Percentiles rank a stretch among this genome's conserved stretches.
Conservation (phyloP, 2,329 filamentous ascomycete genomes). For the Fusarium austroafricanum region DNA sequence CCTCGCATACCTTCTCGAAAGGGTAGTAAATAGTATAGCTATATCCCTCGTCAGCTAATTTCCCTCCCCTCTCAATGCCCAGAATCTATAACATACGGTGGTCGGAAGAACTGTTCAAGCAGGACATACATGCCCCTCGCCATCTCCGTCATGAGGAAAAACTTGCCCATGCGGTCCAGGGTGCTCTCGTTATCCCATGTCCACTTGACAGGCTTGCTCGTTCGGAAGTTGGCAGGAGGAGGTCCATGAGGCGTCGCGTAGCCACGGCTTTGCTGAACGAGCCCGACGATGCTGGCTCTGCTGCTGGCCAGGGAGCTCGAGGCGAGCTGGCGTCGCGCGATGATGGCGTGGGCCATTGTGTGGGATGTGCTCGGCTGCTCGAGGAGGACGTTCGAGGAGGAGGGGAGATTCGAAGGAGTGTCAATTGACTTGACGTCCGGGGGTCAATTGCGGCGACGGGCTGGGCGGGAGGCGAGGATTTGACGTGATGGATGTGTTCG, state of each 20-base stretch:
- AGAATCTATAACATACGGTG: constrained; percentile 77
- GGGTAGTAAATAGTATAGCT: constrained; percentile 99
- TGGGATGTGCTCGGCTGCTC: constrained; percentile 13
- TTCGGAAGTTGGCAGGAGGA: constrained; percentile 83
- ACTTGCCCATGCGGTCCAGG: constrained; percentile 87
- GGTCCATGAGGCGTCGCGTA: constrained; percentile 80
- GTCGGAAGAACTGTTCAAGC: constrained; percentile 97
- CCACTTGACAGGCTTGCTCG: constrained; percentile 80
- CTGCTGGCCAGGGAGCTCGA: constrained; percentile 40
- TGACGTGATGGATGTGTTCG: constrained; percentile 47
- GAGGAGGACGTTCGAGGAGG: constrained; percentile 28
- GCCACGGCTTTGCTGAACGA: constrained; percentile 50
- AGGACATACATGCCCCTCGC: constrained; percentile 97
- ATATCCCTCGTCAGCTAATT: constrained; percentile 31
- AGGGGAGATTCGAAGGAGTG: constrained; percentile 21
- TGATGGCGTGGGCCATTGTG: constrained; percentile 52
- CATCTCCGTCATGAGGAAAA: constrained; percentile 97
- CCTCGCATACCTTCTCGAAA: constrained; percentile 82
- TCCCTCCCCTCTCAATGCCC: neutral
- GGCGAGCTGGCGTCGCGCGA: constrained; percentile 53
- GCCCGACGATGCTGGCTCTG: constrained; percentile 35
- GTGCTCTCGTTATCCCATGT: constrained; percentile 81
- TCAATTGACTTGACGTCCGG: constrained; percentile 48
- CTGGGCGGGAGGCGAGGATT: constrained; percentile 45
- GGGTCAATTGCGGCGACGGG: constrained; percentile 44